Conservation (phyloP, 768 basidiomycete genomes). For the Mycena chlorophos region DNA sequence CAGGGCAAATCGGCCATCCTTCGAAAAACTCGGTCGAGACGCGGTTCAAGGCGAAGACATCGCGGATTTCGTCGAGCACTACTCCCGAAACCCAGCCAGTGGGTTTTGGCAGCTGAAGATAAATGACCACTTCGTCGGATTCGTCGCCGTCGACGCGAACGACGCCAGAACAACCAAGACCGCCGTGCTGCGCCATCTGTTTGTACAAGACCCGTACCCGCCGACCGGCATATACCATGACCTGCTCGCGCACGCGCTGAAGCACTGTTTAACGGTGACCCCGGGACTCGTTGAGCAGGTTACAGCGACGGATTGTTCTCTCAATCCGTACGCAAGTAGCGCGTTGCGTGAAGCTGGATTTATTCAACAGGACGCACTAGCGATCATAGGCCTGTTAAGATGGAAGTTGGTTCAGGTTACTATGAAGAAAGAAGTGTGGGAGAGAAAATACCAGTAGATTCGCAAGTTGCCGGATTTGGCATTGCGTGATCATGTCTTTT, state of each 20-base stretch:
- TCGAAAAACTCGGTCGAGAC: slow-evolving; percentile 55
- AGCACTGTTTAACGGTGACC: slow-evolving; percentile 54
- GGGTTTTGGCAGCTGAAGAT: slow-evolving; percentile 73
- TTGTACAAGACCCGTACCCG: slow-evolving; percentile 66
- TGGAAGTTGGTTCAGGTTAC: slow-evolving; percentile 54
- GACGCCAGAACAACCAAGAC: slow-evolving; percentile 42
- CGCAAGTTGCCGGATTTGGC: slow-evolving; percentile 3
- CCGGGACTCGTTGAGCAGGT: slow-evolving; percentile 46
- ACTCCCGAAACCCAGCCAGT: slow-evolving; percentile 60
- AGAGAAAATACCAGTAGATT: slow-evolving; percentile 25
- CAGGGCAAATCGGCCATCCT: slow-evolving; percentile 71
- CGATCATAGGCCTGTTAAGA: slow-evolving; percentile 51
- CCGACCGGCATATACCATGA: slow-evolving; percentile 60
- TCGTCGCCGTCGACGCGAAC: slow-evolving; percentile 67
- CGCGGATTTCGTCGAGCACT: slow-evolving; percentile 50
- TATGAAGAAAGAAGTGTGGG: slow-evolving; percentile 51
- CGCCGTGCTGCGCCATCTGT: slow-evolving; percentile 76
- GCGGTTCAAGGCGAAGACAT: slow-evolving; percentile 60
- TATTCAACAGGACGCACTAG: slow-evolving; percentile 40
- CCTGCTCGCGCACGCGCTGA: slow-evolving; percentile 58
- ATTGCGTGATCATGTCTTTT: slow-evolving; percentile 13
- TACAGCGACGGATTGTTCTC: slow-evolving; percentile 46
- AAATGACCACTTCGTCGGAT: slow-evolving; percentile 57
- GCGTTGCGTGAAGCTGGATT: slow-evolving; percentile 54
- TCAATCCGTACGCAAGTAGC: slow-evolving; percentile 50